These are phyloP conservation scores for Ophiostoma australiae DNA, from an alignment of 2,329 filamentous ascomycete species.

Conservation along the genomic window DNA sequence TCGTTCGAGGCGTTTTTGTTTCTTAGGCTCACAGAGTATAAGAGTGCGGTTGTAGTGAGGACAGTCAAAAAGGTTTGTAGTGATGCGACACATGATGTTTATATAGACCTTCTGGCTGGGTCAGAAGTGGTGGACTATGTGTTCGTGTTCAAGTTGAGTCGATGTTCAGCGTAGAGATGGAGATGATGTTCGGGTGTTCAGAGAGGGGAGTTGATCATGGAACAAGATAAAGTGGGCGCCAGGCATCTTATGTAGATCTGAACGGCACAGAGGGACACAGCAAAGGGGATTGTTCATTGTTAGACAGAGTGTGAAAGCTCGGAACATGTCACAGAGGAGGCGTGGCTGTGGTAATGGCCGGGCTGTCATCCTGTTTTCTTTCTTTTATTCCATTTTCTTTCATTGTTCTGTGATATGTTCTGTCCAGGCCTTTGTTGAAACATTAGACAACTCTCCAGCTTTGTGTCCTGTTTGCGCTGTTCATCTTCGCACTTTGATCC, in stretches of 20 bases:
- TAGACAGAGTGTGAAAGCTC: background rate
- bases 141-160: background rate
- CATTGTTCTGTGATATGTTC: background rate
- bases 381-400: background rate
- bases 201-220: background rate
- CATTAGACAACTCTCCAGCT: background rate
- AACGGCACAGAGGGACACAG: background rate
- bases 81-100: slow-evolving; percentile 6
- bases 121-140: background rate
- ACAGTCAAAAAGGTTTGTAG: background rate
- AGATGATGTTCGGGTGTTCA: background rate
- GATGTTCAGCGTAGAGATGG: background rate
- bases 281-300: background rate
- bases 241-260: background rate
- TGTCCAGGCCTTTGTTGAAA: background rate
- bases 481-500: background rate
- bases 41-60: slow-evolving; percentile 9
- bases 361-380: background rate
- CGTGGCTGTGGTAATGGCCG: background rate
- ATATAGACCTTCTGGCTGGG: background rate
- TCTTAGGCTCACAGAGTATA: slow-evolving; percentile 3
- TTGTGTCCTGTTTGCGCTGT: background rate
- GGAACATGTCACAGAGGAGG: background rate
- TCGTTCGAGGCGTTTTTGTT: background rate
- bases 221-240: background rate